Conservation (phyloP, 2,329 filamentous ascomycete species). For the Fusarium duplospermum region DNA sequence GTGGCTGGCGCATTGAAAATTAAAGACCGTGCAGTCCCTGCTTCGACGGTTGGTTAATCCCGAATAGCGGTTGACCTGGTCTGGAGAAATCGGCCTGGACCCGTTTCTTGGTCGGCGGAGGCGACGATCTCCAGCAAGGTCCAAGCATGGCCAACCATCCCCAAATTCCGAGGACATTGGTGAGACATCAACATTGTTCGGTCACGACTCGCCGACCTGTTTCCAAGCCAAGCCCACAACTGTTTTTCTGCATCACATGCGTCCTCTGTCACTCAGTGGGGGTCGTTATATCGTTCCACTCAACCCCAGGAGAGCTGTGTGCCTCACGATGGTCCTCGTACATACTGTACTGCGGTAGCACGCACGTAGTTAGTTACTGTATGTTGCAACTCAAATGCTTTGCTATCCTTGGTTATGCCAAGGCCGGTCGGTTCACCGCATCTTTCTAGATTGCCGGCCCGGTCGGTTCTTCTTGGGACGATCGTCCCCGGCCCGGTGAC, state of each 20-base stretch:
- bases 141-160: conserved; percentile 5
- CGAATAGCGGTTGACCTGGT: conserved; percentile 15
- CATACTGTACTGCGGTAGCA: not conserved
- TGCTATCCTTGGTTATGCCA: conserved; percentile 15
- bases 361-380: not conserved
- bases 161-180: conserved; percentile 2
- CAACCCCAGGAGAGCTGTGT: not conserved
- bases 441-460: conserved; percentile 28
- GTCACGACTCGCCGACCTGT: not conserved
- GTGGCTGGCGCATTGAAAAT: conserved; percentile 35
- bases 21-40: conserved; percentile 36
- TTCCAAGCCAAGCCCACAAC: not conserved
- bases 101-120: conserved; percentile 3
- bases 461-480: conserved; percentile 30
- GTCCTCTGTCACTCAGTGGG: conserved; percentile 12
- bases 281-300: not conserved
- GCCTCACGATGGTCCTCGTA: not conserved
- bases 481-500: conserved; percentile 39
- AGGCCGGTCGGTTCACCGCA: conserved; percentile 40
- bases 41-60: conserved; percentile 16
- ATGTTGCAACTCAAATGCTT: not conserved
- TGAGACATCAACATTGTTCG: conserved; percentile 1
- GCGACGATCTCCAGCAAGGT: not conserved
- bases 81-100: conserved; percentile 11
- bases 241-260: not conserved